Evolutionary conservation across 2,329 filamentous ascomycete species (phyloP).

Genomic region (Aspergillus candidus): DNA sequence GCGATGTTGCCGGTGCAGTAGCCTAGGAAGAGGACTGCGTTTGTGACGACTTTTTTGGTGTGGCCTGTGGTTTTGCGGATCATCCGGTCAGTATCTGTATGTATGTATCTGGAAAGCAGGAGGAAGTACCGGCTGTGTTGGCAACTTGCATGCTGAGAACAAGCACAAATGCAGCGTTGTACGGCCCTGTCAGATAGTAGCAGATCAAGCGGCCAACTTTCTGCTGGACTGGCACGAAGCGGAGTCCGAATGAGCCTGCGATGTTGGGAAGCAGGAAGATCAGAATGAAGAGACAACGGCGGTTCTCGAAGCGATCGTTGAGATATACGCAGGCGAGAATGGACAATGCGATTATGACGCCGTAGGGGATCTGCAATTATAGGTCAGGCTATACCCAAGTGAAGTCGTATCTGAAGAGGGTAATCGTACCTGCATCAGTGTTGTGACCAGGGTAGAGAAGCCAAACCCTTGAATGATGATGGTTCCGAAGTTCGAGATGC

Average conservation of each 20-base stretch:
- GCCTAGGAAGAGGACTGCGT: constrained; percentile 55
- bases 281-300: constrained; percentile 49
- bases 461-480: constrained; percentile 55
- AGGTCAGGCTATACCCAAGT: not conserved
- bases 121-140: constrained; percentile 37
- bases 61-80: constrained; percentile 39
- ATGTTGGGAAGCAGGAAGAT: constrained; percentile 56
- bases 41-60: constrained; percentile 60
- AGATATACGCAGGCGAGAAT: constrained; percentile 46
- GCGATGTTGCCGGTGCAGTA: constrained; percentile 57
- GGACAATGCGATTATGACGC: constrained; percentile 45
- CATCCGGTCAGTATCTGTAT: not conserved
- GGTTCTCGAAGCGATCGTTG: constrained; percentile 44
- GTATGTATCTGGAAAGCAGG: not conserved
- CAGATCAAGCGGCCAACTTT: constrained; percentile 52
- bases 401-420: not conserved
- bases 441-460: constrained; percentile 50
- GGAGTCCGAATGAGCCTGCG: constrained; percentile 52
- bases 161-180: constrained; percentile 50
- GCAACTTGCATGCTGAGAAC: constrained; percentile 42
- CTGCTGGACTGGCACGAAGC: constrained; percentile 47
- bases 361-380: constrained; percentile 40
- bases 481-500: constrained; percentile 54
- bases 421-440: constrained; percentile 42
- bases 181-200: constrained; percentile 52